A percentile compares a stretch with the other conserved stretches of the same genome.
phyloP scores from a whole-genome alignment of 352 stramenopile species.

The Phytophthora fragariaefolia region DNA sequence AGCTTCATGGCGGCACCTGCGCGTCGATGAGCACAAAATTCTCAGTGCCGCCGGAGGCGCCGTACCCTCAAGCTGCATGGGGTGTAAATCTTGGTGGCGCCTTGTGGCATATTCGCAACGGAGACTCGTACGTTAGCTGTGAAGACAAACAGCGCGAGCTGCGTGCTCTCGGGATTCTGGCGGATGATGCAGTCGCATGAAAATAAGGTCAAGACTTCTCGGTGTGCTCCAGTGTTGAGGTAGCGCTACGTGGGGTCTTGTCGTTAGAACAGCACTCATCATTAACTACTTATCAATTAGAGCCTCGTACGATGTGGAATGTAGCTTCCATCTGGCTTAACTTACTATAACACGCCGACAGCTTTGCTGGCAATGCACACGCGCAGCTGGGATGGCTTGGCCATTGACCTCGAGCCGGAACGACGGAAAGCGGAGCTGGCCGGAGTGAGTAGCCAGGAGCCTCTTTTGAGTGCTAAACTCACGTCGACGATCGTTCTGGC shows the following conservation, averaged over 20 bases:
- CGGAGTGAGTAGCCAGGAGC: constrained; percentile 53
- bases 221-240: too few species aligned
- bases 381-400: constrained; percentile 26
- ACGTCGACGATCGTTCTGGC: constrained; percentile 15
- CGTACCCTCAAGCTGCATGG: constrained; percentile 68
- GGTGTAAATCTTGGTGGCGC: constrained; percentile 78
- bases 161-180: constrained; percentile 57
- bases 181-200: constrained; percentile 33
- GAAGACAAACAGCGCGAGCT: constrained; percentile 71
- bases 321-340: constrained; percentile 8
- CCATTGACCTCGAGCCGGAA: constrained; percentile 52
- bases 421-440: constrained; percentile 55
- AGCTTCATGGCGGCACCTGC: constrained; percentile 60
- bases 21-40: constrained; percentile 80
- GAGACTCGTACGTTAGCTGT: constrained; percentile 78
- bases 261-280: background rate
- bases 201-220: too few species aligned
- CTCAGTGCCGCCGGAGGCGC: constrained; percentile 58
- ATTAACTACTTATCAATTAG: constrained; percentile 34
- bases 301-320: constrained; percentile 8
- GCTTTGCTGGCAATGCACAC: constrained; percentile 50
- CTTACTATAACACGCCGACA: constrained; percentile 45
- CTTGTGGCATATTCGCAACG: constrained; percentile 87
- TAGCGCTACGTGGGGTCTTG: background rate
- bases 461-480: constrained; percentile 53